phyloP scores from a whole-genome alignment of 805 yeast species.

The Brettanomyces custersianus region DNA sequence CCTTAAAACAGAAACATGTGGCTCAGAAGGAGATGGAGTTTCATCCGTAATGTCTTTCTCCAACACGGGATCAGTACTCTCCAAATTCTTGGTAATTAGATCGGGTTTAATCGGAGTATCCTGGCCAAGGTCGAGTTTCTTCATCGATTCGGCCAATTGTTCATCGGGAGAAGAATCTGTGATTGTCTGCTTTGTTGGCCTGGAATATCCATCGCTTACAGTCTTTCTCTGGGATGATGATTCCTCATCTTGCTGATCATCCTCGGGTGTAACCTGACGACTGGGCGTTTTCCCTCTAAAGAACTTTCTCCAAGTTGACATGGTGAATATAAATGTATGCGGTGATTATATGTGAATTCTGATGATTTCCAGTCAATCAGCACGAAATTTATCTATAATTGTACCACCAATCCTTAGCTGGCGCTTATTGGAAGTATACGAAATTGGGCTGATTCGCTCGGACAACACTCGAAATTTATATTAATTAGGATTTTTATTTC shows the following conservation, averaged over 20 bases:
- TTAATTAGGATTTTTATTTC: too few species aligned
- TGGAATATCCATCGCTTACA: too few species aligned
- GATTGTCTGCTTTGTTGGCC: not conserved
- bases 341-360: too few species aligned
- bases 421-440: too few species aligned
- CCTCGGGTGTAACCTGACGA: constrained; percentile 1
- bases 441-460: too few species aligned
- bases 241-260: too few species aligned
- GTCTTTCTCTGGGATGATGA: too few species aligned
- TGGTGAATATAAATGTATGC: constrained; percentile 6
- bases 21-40: not conserved
- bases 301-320: constrained; percentile 26
- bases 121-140: constrained; percentile 6
- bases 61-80: constrained; percentile 25
- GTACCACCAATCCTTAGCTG: too few species aligned
- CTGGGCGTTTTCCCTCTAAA: constrained; percentile 16
- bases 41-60: constrained; percentile 12
- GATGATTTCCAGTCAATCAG: too few species aligned
- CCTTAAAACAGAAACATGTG: constrained; percentile 2
- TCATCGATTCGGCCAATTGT: constrained; percentile 7
- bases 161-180: constrained; percentile 4
- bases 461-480: too few species aligned
- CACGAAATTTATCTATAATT: too few species aligned
- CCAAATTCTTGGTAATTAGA: constrained; percentile 20
- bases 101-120: constrained; percentile 8